These are phyloP conservation scores for Fusarium sp. DNA, from an alignment of 2,329 filamentous ascomycete genomes.

Conservation along the genomic window DNA sequence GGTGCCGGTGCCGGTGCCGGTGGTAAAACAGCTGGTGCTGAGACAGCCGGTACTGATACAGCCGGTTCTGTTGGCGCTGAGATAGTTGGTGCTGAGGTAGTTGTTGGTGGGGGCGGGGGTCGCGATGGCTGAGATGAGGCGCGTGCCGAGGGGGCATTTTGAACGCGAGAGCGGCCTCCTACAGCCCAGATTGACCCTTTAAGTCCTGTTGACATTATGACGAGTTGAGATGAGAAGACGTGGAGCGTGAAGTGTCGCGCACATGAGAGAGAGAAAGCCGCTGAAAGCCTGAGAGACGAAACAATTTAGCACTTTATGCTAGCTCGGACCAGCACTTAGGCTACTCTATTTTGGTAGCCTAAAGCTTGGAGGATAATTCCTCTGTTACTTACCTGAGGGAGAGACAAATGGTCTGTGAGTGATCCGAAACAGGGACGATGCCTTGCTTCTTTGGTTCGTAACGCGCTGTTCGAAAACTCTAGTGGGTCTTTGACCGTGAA, in stretches of 20 bases:
- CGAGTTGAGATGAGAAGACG: background rate
- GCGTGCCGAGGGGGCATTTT: conserved; percentile 10
- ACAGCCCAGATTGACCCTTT: conserved; percentile 44
- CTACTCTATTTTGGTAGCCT: background rate
- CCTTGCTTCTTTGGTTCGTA: background rate
- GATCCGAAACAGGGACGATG: background rate
- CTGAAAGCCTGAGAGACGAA: background rate
- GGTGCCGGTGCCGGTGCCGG: background rate
- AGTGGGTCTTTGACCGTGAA: background rate
- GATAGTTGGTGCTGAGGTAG: conserved; percentile 16
- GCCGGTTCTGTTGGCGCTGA: conserved; percentile 9
- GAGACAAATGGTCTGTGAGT: background rate
- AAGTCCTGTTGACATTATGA: conserved; percentile 40
- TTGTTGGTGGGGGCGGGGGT: conserved; percentile 1
- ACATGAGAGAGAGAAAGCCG: background rate
- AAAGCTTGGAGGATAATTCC: background rate
- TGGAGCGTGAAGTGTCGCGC: background rate
- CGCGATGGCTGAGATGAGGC: conserved; percentile 29
- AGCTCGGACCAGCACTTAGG: background rate
- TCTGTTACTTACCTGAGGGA: background rate
- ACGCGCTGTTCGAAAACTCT: background rate
- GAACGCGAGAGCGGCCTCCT: conserved; percentile 14
- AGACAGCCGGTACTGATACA: background rate
- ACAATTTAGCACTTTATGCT: background rate
- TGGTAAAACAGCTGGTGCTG: background rate